Evolutionary conservation across 1,284 basidiomycete species (phyloP).

Genomic region (Microbotryum scabiosae): DNA sequence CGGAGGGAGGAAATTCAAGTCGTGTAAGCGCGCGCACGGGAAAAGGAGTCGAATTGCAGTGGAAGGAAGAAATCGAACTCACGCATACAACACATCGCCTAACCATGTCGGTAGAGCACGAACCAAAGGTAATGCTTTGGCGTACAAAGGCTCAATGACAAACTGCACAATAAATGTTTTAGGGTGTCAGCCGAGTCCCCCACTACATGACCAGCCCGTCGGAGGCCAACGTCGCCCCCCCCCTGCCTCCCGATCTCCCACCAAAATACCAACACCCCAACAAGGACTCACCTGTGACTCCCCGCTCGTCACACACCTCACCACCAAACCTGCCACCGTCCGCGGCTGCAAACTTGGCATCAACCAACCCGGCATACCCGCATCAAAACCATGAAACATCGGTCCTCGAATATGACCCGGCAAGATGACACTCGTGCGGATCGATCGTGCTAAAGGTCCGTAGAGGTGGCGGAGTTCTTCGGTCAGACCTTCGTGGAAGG

Average conservation of each 20-base stretch:
- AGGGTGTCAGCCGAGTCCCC: no score
- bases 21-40: no score
- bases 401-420: constrained; percentile 15
- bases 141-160: constrained; percentile 54
- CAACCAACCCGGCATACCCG: constrained; percentile 3
- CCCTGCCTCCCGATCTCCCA: constrained; percentile 40
- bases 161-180: constrained; percentile 2
- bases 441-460: constrained; percentile 6
- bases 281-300: constrained; percentile 37
- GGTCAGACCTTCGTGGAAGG: constrained; percentile 68
- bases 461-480: constrained; percentile 72
- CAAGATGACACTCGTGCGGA: constrained; percentile 18
- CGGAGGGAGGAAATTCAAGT: no score
- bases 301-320: constrained; percentile 11
- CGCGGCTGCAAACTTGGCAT: constrained; percentile 20
- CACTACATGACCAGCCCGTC: no score
- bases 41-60: not conserved
- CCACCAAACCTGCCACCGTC: constrained; percentile 13
- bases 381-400: constrained; percentile 16
- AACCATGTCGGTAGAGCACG: constrained; percentile 60
- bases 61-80: not conserved
- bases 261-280: constrained; percentile 43
- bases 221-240: no score
- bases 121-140: constrained; percentile 53
- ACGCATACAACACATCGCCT: constrained; percentile 44